phyloP scores from a whole-genome alignment of 192 early-diverging fungal species.

The Spinellus fusiger region DNA sequence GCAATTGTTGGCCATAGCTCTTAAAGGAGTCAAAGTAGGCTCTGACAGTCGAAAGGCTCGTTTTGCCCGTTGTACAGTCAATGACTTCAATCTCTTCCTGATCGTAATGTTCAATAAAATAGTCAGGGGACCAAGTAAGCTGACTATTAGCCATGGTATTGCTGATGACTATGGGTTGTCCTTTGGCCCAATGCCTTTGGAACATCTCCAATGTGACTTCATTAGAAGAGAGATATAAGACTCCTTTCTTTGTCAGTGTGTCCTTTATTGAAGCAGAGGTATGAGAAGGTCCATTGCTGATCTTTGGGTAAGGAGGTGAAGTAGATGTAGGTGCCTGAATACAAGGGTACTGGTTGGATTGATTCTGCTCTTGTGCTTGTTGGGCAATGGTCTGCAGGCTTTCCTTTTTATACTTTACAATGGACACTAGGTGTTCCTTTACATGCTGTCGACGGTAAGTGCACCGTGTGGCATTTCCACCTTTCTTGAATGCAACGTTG shows the following conservation, averaged over 20 bases:
- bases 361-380: too few species aligned
- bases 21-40: too few species aligned
- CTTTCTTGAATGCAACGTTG: background rate
- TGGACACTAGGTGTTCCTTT: background rate
- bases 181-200: background rate
- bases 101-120: constrained; percentile 35
- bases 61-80: constrained; percentile 36
- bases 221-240: background rate
- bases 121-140: constrained; percentile 28
- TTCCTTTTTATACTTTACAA: background rate
- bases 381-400: background rate
- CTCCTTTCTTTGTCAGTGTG: too few species aligned
- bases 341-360: too few species aligned
- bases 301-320: too few species aligned
- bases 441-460: background rate
- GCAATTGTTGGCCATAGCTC: too few species aligned
- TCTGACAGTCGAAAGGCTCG: constrained; percentile 22
- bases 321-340: too few species aligned
- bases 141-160: background rate
- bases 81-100: constrained; percentile 41
- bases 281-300: too few species aligned
- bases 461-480: background rate
- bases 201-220: background rate
- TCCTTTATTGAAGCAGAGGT: too few species aligned
- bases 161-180: background rate